Evolutionary conservation across 2,329 filamentous ascomycete species (phyloP), one percentile per base, ranked within the genome.

Genomic region (Cladobotryum protrusum): DNA sequence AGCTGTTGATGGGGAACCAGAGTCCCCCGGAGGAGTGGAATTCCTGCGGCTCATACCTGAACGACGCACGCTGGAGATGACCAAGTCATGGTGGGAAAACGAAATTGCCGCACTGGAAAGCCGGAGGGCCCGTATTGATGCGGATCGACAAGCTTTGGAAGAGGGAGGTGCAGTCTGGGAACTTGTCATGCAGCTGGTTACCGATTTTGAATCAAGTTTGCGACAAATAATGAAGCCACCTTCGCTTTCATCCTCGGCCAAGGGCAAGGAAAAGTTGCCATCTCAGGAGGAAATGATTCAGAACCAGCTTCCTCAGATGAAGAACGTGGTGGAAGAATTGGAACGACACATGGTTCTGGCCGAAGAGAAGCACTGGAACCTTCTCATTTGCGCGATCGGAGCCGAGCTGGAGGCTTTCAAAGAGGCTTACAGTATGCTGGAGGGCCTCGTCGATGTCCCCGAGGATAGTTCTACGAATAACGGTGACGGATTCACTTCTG

Each of bases 371-470:
- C 75, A 77, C 14, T 92, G 87, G 87, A 90, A 85, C 50, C 68
- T 91, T 14, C 72, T 92, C 15, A 82, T 90, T 4, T 87, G 81
- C 46, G 86, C 86, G 11, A 82, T 92, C 33, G 85, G 86, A 1
- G 87, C 87, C 0, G 87, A 89, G 63, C 61, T 87, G 1, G 82
- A 85, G 52, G 83, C 84, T 2, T 83, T 87, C 53, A 70, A 69
- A 32, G 78, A 84, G 58, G 83, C 82, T 1, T 75, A 77, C 56
- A 65, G 71, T 3, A 71, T 88, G 39, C 67, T 88, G n/a, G 53
- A 59, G 37, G 52, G 52, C 9, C n/a, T 60, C n/a, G 32, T 56
- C 1, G 40, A 47, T 7, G 35, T 29, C 12, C 43, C 49, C 1
- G 54, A 49, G 14, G 43, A 20, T 6, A 37, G 24, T 15, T 19